phyloP scores from a whole-genome alignment of 2,329 filamentous ascomycete genomes.

The Venturia effusa region DNA sequence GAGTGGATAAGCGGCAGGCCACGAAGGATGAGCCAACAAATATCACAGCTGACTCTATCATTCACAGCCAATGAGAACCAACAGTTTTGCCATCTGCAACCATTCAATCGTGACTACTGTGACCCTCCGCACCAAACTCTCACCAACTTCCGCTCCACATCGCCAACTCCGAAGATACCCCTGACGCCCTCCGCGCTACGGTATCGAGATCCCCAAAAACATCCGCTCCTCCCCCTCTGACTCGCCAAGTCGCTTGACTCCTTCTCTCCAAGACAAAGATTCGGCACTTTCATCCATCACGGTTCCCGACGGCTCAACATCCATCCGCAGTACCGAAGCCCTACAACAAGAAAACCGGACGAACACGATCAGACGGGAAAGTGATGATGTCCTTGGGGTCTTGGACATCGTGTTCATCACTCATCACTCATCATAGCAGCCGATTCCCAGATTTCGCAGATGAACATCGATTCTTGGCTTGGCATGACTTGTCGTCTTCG shows the following conservation, averaged over 20 bases:
- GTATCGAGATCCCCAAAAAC: no score
- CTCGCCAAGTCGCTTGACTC: slow-evolving; percentile 1
- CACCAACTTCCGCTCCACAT: background rate
- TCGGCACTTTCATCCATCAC: background rate
- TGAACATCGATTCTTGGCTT: background rate
- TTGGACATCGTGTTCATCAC: background rate
- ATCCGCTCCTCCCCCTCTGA: slow-evolving; percentile 1
- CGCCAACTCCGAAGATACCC: background rate
- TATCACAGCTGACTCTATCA: background rate
- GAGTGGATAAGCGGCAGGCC: background rate
- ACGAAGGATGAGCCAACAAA: background rate
- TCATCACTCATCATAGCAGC: background rate
- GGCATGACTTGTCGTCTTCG: no score
- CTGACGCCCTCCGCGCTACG: background rate
- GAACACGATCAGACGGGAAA: background rate
- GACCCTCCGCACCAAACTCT: background rate
- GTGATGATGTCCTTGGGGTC: background rate
- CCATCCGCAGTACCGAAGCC: background rate
- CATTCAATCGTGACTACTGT: background rate
- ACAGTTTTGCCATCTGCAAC: background rate
- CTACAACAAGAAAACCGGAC: background rate
- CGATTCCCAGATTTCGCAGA: background rate
- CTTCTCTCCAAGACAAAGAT: background rate
- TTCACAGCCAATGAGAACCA: background rate
- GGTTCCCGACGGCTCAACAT: background rate